Evolutionary conservation across 78 protist species (phyloP), one percentile per base, ranked within the genome.

Genomic region (Polysphondylium violaceum): DNA sequence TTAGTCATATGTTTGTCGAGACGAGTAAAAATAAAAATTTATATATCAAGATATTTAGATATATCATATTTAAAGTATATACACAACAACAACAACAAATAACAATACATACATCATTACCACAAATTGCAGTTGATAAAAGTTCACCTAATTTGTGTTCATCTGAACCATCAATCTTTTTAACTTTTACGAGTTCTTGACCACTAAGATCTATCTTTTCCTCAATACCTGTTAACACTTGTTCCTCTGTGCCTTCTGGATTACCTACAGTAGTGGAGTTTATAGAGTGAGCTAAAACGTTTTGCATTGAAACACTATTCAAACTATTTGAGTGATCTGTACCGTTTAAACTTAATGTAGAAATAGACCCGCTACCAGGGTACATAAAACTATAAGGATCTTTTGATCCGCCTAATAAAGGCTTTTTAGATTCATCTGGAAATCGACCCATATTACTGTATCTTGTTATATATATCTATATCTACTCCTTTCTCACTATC

Each of bases 41-140:
- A n/a, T n/a, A n/a, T n/a, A n/a, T n/a, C n/a, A n/a, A n/a, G n/a
- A n/a, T n/a, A n/a, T n/a, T n/a, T n/a, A n/a, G n/a, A n/a, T n/a
- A n/a, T n/a, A n/a, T n/a, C n/a, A n/a, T n/a, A n/a, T n/a, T n/a
- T n/a, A n/a, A n/a, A 8, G 11, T 47, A 47, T 47, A 47, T 47
- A 47, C 11, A 47, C 11, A 47, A 47, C 11, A 47, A 47, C 53
- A 47, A 47, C 11, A 47, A 47, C 53, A 47, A 47, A 14, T 11
- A 47, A 14, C 11, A 47, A 11, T 14, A 14, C 8, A 47, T 14
- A 14, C 23, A 81, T 93, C 93, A 40, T 93, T 93, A 36, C 96
- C 93, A 55, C 89, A 67, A 55, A 93, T 85, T 9, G 93, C 96
- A 33, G 96, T 86, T 38, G 96, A 64, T 36, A 79, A 76, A 17